A percentile compares a stretch with the other conserved stretches of the same genome.
Evolutionary conservation across 1,284 basidiomycete species (phyloP).

Genomic region (Irpex rosettiformis): DNA sequence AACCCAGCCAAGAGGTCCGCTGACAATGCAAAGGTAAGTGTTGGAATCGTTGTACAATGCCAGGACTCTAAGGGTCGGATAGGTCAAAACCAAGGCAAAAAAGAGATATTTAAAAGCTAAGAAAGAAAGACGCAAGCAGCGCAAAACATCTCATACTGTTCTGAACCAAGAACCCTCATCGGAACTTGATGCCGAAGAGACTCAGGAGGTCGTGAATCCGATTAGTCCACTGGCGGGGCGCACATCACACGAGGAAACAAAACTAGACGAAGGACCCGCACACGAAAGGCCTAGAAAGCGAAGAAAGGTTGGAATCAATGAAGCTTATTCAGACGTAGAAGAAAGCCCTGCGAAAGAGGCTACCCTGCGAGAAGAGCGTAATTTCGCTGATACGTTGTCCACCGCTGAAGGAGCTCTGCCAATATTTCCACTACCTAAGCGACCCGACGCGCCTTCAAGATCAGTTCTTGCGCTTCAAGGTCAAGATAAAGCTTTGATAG

Average conservation of each 20-base stretch:
- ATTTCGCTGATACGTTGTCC: conserved; percentile 16
- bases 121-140: conserved; percentile 31
- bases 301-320: conserved; percentile 30
- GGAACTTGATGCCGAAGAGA: neutral
- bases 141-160: conserved; percentile 15
- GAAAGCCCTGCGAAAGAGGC: neutral
- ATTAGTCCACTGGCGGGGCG: conserved; percentile 6
- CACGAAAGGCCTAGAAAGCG: conserved; percentile 30
- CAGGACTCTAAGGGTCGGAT: neutral
- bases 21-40: conserved; percentile 17
- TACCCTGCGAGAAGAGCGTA: neutral
- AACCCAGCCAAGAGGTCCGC: neutral
- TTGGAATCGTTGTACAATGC: neutral
- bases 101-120: conserved; percentile 35
- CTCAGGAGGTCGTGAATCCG: too few species aligned
- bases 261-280: conserved; percentile 1
- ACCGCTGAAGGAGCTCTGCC: conserved; percentile 39
- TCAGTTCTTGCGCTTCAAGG: conserved; percentile 71
- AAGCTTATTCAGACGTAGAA: conserved; percentile 11
- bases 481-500: conserved; percentile 69
- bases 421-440: conserved; percentile 68
- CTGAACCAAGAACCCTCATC: neutral
- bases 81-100: conserved; percentile 34
- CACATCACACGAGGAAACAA: neutral
- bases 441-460: conserved; percentile 71